Conservation (phyloP, 75 land plant species). For the Pseudotsuga menziesii region DNA sequence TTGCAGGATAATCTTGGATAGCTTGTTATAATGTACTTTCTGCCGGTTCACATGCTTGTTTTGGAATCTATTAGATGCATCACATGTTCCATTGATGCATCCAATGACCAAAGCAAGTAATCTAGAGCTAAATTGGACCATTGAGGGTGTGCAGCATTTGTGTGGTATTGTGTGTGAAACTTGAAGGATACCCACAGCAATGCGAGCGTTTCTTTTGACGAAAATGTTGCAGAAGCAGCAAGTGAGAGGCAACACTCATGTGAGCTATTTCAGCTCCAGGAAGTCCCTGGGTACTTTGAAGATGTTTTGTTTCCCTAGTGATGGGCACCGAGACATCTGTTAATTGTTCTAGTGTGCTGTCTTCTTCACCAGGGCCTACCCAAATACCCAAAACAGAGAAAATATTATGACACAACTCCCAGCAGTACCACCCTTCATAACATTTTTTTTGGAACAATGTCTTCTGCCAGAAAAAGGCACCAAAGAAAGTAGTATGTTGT, state of each 20-base stretch:
- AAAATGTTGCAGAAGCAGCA: background rate
- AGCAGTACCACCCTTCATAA: background rate
- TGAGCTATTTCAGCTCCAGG: background rate
- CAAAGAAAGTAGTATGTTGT: conserved; percentile 27
- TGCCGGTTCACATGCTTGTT: no score
- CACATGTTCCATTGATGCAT: no score
- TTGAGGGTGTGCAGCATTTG: background rate
- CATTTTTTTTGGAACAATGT: conserved; percentile 14
- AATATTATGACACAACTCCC: background rate
- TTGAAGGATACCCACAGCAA: no score
- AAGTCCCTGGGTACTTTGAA: background rate
- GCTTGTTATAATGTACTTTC: no score
- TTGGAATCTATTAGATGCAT: no score
- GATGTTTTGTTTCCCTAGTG: conserved; percentile 5
- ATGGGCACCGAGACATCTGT: background rate
- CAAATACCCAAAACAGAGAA: background rate
- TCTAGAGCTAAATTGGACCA: no score
- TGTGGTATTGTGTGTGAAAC: background rate
- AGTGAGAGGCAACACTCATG: background rate
- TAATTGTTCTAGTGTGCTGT: background rate
- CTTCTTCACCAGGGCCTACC: background rate
- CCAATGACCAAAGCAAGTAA: no score
- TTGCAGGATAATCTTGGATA: no score
- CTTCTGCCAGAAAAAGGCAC: conserved; percentile 23
- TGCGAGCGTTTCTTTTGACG: no score